Percentiles rank a stretch among this genome's conserved stretches.
Evolutionary conservation across 2,329 filamentous ascomycete species (phyloP).

Genomic region (Microcyclospora pomicola): DNA sequence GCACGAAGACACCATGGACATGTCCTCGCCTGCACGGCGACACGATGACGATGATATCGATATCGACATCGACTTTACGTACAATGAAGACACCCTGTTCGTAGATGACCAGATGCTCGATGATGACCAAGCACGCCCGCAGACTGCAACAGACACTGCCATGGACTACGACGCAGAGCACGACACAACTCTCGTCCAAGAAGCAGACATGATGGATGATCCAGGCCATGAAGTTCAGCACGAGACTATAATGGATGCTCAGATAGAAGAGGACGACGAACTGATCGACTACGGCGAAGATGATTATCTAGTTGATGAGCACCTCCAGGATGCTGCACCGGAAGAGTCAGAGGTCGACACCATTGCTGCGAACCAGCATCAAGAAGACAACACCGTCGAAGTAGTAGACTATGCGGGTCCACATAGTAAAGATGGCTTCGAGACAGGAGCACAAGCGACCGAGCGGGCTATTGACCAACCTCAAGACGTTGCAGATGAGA

Average conservation of each 20-base stretch:
- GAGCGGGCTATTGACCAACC: no score
- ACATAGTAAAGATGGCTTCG: no score
- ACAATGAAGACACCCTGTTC: constrained; percentile 13
- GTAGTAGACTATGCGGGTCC: no score
- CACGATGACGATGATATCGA: constrained; percentile 39
- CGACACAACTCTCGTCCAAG: constrained; percentile 20
- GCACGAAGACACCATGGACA: constrained; percentile 41
- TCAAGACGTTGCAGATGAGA: no score
- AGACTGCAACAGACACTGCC: constrained; percentile 21
- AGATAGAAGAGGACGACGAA: constrained; percentile 20
- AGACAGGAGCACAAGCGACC: no score
- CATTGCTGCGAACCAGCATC: no score
- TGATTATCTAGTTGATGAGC: constrained; percentile 7
- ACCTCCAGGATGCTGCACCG: no score
- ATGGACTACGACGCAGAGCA: constrained; percentile 18
- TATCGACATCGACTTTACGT: constrained; percentile 44
- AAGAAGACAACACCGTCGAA: no score
- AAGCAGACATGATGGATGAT: constrained; percentile 20
- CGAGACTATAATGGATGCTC: constrained; percentile 7
- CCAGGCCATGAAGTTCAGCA: constrained; percentile 7
- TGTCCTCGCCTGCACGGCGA: constrained; percentile 34
- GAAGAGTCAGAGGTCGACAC: background rate
- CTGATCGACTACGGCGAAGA: constrained; percentile 26
- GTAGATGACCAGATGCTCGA: constrained; percentile 47
- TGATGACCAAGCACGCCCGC: constrained; percentile 27